These are phyloP conservation scores for Mycosphaerelloides madeirae DNA, from an alignment of 2,329 filamentous ascomycete species.

Conservation along the genomic window DNA sequence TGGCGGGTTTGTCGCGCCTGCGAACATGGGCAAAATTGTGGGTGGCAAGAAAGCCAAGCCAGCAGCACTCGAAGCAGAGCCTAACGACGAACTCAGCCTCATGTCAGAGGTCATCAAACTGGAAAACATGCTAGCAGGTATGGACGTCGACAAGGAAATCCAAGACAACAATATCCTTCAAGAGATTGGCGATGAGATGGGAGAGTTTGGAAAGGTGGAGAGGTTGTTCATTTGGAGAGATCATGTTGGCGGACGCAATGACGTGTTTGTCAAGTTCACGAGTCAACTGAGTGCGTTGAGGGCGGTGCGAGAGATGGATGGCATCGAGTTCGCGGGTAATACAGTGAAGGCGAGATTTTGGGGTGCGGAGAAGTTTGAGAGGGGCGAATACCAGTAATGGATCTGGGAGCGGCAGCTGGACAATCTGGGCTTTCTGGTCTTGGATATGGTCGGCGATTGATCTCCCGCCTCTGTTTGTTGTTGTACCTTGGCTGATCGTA, in stretches of 20 bases:
- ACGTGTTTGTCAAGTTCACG: slow-evolving; percentile 91
- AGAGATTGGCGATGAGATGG: slow-evolving; percentile 93
- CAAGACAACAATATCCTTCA: slow-evolving; percentile 68
- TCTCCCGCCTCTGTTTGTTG: background rate
- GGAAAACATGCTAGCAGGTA: slow-evolving; percentile 77
- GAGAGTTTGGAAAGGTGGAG: slow-evolving; percentile 50
- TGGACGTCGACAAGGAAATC: slow-evolving; percentile 77
- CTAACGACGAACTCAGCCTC: slow-evolving; percentile 32
- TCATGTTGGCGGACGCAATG: slow-evolving; percentile 35
- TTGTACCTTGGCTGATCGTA: too few species aligned
- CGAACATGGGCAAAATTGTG: slow-evolving; percentile 70
- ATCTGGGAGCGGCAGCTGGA: background rate
- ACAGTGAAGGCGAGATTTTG: slow-evolving; percentile 78
- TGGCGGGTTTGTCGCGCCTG: slow-evolving; percentile 68
- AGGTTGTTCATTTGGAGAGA: slow-evolving; percentile 54
- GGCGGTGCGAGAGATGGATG: slow-evolving; percentile 87
- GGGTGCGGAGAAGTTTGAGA: slow-evolving; percentile 75
- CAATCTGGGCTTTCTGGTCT: background rate
- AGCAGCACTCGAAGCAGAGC: slow-evolving; percentile 28
- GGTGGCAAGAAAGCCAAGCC: slow-evolving; percentile 60
- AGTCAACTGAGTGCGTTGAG: slow-evolving; percentile 77
- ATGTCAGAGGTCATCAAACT: slow-evolving; percentile 82
- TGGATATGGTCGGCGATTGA: background rate
- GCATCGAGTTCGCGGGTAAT: slow-evolving; percentile 83
- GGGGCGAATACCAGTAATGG: slow-evolving; percentile 42